Percentiles rank a stretch among this genome's conserved stretches.
Conservation (phyloP, 2,329 filamentous ascomycete species). For the Aspergillus fumigatus region DNA sequence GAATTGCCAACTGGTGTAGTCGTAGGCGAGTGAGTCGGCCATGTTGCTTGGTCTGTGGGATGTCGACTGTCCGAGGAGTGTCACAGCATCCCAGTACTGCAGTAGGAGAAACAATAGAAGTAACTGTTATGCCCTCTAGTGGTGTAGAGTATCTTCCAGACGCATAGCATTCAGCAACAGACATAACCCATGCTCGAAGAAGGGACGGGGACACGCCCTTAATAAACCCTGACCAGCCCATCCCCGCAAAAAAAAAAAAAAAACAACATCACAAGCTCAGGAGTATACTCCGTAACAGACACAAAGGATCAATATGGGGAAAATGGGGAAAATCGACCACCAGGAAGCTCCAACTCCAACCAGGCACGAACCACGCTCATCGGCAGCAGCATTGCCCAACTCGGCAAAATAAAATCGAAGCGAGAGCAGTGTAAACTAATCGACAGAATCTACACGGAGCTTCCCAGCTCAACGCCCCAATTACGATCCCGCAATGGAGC, state of each 20-base stretch:
- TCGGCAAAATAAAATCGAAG: conserved; percentile 2
- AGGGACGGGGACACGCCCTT: neutral
- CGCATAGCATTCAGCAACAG: neutral
- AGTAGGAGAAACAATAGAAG: no score
- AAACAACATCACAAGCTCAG: no score
- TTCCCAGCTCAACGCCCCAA: neutral
- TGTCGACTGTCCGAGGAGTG: neutral
- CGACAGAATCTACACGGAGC: neutral
- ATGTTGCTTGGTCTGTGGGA: neutral
- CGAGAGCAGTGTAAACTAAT: neutral
- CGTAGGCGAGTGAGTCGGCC: conserved; percentile 6
- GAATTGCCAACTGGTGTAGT: conserved; percentile 8
- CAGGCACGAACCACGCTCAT: neutral
- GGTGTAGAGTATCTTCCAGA: neutral
- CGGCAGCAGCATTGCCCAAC: neutral
- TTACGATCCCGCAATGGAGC: neutral
- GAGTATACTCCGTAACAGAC: no score
- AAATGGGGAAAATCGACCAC: neutral
- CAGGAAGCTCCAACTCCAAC: neutral
- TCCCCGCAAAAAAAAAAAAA: neutral
- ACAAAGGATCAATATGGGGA: neutral
- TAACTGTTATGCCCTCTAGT: neutral
- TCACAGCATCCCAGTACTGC: neutral
- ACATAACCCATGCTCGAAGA: neutral
- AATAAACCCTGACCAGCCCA: neutral